These are phyloP conservation scores for Akanthomyces uredinophilus DNA, from an alignment of 2,329 filamentous ascomycete species.

Conservation along the genomic window DNA sequence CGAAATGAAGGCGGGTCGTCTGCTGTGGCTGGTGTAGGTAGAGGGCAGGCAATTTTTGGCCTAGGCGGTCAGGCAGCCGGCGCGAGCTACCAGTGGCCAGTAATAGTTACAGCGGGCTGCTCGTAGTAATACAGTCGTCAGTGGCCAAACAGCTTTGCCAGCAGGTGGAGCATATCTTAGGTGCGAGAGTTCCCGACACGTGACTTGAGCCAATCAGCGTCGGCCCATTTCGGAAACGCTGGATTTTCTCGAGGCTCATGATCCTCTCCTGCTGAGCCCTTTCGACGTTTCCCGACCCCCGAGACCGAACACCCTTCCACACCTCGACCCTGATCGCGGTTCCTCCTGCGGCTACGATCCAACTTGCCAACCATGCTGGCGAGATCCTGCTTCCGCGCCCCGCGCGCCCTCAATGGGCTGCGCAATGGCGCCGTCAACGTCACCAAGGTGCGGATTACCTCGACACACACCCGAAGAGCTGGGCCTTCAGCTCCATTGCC, in stretches of 20 bases:
- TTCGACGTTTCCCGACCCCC: conserved; percentile 32
- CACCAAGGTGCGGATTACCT: conserved; percentile 59
- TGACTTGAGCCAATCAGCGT: conserved; percentile 37
- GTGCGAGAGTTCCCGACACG: conserved; percentile 24
- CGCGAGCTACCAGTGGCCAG: neutral
- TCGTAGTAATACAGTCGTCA: neutral
- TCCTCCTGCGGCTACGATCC: conserved; percentile 33
- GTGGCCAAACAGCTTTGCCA: neutral
- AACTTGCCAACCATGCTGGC: conserved; percentile 74
- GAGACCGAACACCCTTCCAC: conserved; percentile 29
- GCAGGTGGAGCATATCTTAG: neutral
- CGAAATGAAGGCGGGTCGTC: conserved; percentile 6
- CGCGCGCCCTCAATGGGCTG: conserved; percentile 77
- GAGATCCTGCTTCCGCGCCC: conserved; percentile 83
- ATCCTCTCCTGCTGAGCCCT: conserved; percentile 34
- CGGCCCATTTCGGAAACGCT: conserved; percentile 39
- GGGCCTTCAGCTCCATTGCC: conserved; percentile 26
- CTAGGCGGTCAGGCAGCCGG: conserved; percentile 5
- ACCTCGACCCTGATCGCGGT: conserved; percentile 34
- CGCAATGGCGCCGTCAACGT: conserved; percentile 67
- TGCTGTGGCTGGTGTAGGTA: conserved; percentile 4
- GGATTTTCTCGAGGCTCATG: conserved; percentile 37
- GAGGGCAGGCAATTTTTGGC: neutral
- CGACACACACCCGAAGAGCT: conserved; percentile 13
- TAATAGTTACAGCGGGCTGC: neutral